Evolutionary conservation across 225 moss, liverwort and hornwort species (phyloP).

Genomic region (Physcomitrium patens): DNA sequence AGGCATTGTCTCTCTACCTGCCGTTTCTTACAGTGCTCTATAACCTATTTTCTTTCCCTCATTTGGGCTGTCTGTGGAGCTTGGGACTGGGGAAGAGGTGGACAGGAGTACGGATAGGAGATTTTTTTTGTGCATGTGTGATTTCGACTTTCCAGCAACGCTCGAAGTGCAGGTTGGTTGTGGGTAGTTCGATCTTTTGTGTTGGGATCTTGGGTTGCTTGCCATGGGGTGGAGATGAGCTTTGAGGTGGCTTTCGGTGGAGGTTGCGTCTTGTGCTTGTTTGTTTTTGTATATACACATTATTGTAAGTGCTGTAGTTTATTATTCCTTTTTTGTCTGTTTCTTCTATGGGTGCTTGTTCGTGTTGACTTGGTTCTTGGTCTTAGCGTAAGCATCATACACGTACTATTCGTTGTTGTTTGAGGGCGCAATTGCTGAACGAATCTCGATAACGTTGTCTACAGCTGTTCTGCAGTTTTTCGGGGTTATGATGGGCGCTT

Average conservation of each 20-base stretch:
- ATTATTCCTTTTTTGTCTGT: too few relatives aligned
- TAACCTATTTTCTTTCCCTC: neutral
- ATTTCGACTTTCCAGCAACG: neutral
- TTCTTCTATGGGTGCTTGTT: neutral
- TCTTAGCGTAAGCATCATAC: too few relatives aligned
- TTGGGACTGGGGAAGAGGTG: neutral
- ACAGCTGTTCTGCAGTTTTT: neutral
- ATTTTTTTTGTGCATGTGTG: conserved; percentile 9
- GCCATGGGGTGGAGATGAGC: neutral
- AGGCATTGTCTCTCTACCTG: neutral
- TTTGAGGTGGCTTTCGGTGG: neutral
- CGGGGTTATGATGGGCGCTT: neutral
- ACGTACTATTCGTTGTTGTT: neutral
- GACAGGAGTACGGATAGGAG: neutral
- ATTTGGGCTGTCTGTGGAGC: neutral
- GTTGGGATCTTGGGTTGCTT: neutral
- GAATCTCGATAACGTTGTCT: neutral
- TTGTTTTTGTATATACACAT: neutral
- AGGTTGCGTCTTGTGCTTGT: neutral
- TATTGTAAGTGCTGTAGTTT: neutral
- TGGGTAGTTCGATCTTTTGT: neutral
- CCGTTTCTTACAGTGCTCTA: neutral
- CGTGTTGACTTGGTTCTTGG: conserved; percentile 5
- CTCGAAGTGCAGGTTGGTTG: conserved; percentile 13
- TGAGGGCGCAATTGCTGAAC: neutral